phyloP scores from a whole-genome alignment of 2,329 filamentous ascomycete genomes.

The Fusarium siculi region DNA sequence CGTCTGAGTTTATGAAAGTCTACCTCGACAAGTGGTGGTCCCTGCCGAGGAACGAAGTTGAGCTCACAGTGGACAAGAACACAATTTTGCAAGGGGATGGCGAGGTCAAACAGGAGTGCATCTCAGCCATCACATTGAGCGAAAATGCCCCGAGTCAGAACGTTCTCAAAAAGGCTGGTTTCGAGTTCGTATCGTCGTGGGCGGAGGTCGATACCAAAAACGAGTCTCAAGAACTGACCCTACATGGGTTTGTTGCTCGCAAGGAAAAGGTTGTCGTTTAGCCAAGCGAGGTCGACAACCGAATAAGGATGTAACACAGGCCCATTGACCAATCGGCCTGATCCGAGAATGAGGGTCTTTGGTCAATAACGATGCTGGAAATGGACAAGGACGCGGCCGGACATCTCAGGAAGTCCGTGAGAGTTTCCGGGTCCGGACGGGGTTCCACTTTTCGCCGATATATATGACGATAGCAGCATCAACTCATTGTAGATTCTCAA shows the following conservation, averaged over 20 bases:
- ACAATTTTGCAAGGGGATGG: slow-evolving; percentile 49
- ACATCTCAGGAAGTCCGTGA: slow-evolving; percentile 37
- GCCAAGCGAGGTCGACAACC: not conserved
- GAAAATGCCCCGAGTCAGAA: slow-evolving; percentile 64
- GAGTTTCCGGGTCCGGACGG: slow-evolving; percentile 29
- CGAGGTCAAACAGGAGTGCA: slow-evolving; percentile 50
- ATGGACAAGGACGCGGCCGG: slow-evolving; percentile 17
- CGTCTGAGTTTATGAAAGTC: slow-evolving; percentile 64
- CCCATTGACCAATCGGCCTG: slow-evolving; percentile 16
- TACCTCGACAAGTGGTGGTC: slow-evolving; percentile 60
- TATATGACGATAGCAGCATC: not conserved
- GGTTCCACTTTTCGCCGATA: slow-evolving; percentile 26
- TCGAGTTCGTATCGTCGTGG: slow-evolving; percentile 58
- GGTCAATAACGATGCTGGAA: slow-evolving; percentile 1
- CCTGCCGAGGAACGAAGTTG: slow-evolving; percentile 58
- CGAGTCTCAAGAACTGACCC: slow-evolving; percentile 15
- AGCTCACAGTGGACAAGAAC: slow-evolving; percentile 55
- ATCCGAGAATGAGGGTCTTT: not conserved
- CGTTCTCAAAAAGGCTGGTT: slow-evolving; percentile 67
- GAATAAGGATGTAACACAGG: slow-evolving; percentile 1
- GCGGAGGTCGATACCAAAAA: slow-evolving; percentile 42
- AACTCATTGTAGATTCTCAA: not conserved
- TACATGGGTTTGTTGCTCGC: slow-evolving; percentile 43
- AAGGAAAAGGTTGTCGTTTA: slow-evolving; percentile 2
- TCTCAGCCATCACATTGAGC: slow-evolving; percentile 60